These are phyloP conservation scores for Trichoderma virens DNA, from an alignment of 495 filamentous ascomycete species.

Conservation along the genomic window DNA sequence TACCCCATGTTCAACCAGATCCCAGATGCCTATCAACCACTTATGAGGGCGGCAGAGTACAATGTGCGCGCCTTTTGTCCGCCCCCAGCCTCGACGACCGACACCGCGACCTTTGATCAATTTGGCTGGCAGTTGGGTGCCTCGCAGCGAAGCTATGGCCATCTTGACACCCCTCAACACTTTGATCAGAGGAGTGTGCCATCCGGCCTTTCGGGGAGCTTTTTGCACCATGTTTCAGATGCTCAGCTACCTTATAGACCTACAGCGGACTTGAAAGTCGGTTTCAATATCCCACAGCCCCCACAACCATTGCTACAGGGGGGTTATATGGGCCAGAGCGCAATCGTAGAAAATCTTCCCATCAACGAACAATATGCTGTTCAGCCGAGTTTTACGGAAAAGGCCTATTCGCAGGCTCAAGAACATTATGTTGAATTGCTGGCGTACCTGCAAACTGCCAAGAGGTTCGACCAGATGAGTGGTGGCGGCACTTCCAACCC, in stretches of 20 bases:
- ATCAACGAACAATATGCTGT: slow-evolving; percentile 18
- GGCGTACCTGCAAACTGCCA: slow-evolving; percentile 59
- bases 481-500: slow-evolving; percentile 18
- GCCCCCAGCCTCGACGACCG: not conserved
- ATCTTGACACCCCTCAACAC: not conserved
- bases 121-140: not conserved
- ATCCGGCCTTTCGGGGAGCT: not conserved
- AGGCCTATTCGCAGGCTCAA: slow-evolving; percentile 76
- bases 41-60: slow-evolving; percentile 5
- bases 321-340: not conserved
- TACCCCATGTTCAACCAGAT: slow-evolving; percentile 1
- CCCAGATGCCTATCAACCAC: not conserved
- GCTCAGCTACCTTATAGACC: not conserved
- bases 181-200: not conserved
- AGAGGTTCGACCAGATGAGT: slow-evolving; percentile 33
- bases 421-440: slow-evolving; percentile 82
- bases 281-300: not conserved
- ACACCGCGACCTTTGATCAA: not conserved
- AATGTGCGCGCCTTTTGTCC: slow-evolving; percentile 11
- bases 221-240: not conserved
- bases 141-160: not conserved
- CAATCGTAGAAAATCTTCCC: not conserved
- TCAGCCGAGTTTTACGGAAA: slow-evolving; percentile 68
- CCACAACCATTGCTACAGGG: not conserved
- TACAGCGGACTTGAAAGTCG: not conserved